Percentiles rank a stretch among this genome's conserved stretches.
phyloP scores from a whole-genome alignment of 768 basidiomycete genomes.

The Hygrophoropsis aurantiaca region DNA sequence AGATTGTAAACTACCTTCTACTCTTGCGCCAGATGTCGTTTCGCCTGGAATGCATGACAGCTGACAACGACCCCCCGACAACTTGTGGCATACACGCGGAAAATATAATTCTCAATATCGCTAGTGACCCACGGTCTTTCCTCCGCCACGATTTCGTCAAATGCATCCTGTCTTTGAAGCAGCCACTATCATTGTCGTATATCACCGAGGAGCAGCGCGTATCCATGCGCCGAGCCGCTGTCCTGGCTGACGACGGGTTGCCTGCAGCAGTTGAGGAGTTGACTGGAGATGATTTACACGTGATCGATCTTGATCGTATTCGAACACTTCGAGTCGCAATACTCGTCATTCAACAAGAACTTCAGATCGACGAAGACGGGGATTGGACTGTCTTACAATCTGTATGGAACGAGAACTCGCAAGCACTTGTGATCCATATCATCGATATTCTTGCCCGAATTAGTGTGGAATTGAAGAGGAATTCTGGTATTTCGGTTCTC shows the following conservation, averaged over 20 bases:
- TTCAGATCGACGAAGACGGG: constrained; percentile 49
- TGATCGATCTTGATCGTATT: constrained; percentile 50
- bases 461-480: constrained; percentile 49
- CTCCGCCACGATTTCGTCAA: constrained; percentile 58
- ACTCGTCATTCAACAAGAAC: constrained; percentile 52
- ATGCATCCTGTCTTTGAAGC: constrained; percentile 56
- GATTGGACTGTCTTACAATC: constrained; percentile 56
- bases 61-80: constrained; percentile 58
- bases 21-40: constrained; percentile 70
- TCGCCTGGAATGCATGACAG: constrained; percentile 72
- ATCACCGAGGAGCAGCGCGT: constrained; percentile 62
- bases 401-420: constrained; percentile 60
- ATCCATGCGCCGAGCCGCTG: constrained; percentile 58
- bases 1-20: constrained; percentile 76
- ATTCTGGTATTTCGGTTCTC: constrained; percentile 46
- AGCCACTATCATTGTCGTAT: constrained; percentile 58
- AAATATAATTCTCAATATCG: constrained; percentile 61
- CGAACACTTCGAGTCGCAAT: constrained; percentile 65
- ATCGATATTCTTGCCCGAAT: constrained; percentile 51
- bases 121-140: constrained; percentile 58
- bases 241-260: constrained; percentile 69
- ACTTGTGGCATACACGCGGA: constrained; percentile 68
- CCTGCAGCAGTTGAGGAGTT: constrained; percentile 64
- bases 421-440: constrained; percentile 58
- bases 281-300: constrained; percentile 31